Conservation (phyloP, 768 basidiomycete genomes). For the Boletus barrowsii region DNA sequence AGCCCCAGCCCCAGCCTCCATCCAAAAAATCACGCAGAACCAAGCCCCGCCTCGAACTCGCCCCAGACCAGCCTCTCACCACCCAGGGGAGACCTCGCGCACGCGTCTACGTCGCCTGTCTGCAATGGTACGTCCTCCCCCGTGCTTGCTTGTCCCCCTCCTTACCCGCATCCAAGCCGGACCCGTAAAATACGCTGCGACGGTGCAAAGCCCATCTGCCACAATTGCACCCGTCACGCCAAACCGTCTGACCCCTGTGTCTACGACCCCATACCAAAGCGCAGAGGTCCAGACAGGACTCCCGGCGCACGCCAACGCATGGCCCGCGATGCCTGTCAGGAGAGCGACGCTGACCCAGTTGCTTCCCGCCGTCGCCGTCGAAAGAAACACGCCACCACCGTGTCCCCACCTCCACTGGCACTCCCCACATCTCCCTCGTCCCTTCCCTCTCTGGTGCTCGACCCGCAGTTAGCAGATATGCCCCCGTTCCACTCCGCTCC, state of each 20-base stretch:
- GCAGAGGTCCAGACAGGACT: conserved; percentile 74
- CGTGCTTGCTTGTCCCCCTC: background rate
- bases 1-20: background rate
- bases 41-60: conserved; percentile 62
- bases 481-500: conserved; percentile 13
- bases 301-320: conserved; percentile 77
- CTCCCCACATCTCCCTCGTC: background rate
- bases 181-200: conserved; percentile 80
- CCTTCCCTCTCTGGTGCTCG: conserved; percentile 15
- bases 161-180: conserved; percentile 44
- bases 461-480: conserved; percentile 25
- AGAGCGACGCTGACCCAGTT: conserved; percentile 26
- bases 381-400: conserved; percentile 6
- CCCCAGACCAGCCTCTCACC: conserved; percentile 75
- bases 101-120: conserved; percentile 75
- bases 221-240: conserved; percentile 62
- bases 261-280: conserved; percentile 72
- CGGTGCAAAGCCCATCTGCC: conserved; percentile 72
- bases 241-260: conserved; percentile 47
- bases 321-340: conserved; percentile 39
- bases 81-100: conserved; percentile 76
- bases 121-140: conserved; percentile 58
- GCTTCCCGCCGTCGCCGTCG: conserved; percentile 26
- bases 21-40: conserved; percentile 45
- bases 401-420: conserved; percentile 2